phyloP scores from a whole-genome alignment of 108 stramenopile species.

The Cyclotella choctawhatcheeana region DNA sequence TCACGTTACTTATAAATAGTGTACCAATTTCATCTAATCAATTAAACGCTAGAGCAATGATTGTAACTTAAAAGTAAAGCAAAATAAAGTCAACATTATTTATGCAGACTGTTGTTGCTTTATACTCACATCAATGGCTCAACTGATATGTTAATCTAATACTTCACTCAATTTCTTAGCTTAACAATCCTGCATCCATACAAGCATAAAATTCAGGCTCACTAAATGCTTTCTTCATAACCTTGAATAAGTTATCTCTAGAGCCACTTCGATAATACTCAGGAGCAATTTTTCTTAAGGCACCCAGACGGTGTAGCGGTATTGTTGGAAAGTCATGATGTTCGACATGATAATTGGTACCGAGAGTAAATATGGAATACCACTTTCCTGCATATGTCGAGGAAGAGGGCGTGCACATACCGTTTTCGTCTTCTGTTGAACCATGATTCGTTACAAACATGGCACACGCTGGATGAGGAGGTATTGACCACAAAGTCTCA shows the following conservation, averaged over 20 bases:
- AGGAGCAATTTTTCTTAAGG: slow-evolving; percentile 71
- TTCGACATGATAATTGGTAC: slow-evolving; percentile 83
- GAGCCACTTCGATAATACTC: slow-evolving; percentile 66
- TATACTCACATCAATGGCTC: too few species aligned
- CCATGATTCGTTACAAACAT: slow-evolving; percentile 88
- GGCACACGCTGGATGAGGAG: slow-evolving; percentile 83
- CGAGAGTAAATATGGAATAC: slow-evolving; percentile 75
- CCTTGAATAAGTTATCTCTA: slow-evolving; percentile 56
- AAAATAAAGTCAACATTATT: too few species aligned
- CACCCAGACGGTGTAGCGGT: slow-evolving; percentile 67
- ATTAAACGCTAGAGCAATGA: too few species aligned
- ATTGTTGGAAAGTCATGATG: slow-evolving; percentile 89
- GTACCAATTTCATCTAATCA: too few species aligned
- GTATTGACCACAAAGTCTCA: slow-evolving; percentile 78
- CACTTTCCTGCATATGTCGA: slow-evolving; percentile 75
- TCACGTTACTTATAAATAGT: too few species aligned
- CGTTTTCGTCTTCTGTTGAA: slow-evolving; percentile 30
- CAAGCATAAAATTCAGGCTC: slow-evolving; percentile 83
- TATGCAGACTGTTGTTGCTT: too few species aligned
- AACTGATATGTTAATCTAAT: too few species aligned
- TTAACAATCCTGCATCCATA: slow-evolving; percentile 61
- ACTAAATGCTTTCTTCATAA: slow-evolving; percentile 69
- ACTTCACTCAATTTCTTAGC: background rate
- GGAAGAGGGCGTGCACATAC: slow-evolving; percentile 61
- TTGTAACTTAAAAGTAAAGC: too few species aligned